Conservation (phyloP, 352 stramenopile genomes). For the Sclerospora graminicola region DNA sequence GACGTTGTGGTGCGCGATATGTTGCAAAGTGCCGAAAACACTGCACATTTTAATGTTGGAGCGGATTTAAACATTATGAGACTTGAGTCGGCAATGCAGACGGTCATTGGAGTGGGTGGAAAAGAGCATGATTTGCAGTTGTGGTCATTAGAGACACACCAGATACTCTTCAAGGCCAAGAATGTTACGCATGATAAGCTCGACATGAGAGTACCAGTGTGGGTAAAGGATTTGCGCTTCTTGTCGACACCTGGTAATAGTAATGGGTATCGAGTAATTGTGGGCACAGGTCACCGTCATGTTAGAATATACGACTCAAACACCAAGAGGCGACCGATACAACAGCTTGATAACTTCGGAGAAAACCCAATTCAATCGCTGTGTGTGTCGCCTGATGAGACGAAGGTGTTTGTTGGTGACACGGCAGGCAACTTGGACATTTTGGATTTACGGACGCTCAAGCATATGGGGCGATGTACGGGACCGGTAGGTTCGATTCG, state of each 20-base stretch:
- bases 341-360: constrained; percentile 53
- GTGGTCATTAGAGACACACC: constrained; percentile 75
- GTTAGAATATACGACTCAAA: constrained; percentile 85
- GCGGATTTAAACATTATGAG: constrained; percentile 43
- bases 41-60: constrained; percentile 43
- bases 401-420: constrained; percentile 79
- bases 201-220: constrained; percentile 84
- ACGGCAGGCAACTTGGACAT: constrained; percentile 84
- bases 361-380: constrained; percentile 67
- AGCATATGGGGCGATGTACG: constrained; percentile 80
- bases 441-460: constrained; percentile 84
- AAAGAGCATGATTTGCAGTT: constrained; percentile 76
- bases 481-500: constrained; percentile 86
- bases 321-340: constrained; percentile 67
- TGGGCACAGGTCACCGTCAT: constrained; percentile 70
- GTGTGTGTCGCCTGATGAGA: constrained; percentile 65
- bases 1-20: constrained; percentile 45
- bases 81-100: constrained; percentile 33
- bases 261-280: constrained; percentile 59
- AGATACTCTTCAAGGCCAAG: constrained; percentile 72
- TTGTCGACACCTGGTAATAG: constrained; percentile 38
- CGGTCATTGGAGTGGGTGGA: constrained; percentile 59
- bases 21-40: constrained; percentile 28
- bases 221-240: constrained; percentile 75
- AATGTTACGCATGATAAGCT: constrained; percentile 85